Percentiles rank a stretch among this genome's conserved stretches.
phyloP scores from a whole-genome alignment of 257 asterid genomes.

The Fraxinus anomala region DNA sequence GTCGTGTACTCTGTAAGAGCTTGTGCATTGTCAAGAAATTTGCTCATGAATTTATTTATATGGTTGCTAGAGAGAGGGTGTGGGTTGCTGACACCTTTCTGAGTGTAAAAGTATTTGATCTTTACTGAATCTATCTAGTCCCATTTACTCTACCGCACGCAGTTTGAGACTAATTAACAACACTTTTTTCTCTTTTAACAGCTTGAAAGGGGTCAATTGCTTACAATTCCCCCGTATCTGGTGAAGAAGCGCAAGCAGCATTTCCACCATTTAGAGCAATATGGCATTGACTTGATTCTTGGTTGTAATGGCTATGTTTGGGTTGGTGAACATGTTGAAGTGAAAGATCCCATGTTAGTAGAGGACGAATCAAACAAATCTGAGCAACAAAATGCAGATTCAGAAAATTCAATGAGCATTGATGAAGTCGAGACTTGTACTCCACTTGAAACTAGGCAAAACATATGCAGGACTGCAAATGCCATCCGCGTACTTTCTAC shows the following conservation, averaged over 20 bases:
- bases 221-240: constrained; percentile 71
- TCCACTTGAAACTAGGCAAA: constrained; percentile 59
- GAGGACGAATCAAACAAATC: constrained; percentile 50
- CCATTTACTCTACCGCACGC: neutral
- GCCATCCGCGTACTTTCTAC: constrained; percentile 72
- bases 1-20: neutral
- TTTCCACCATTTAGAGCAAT: constrained; percentile 75
- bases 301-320: constrained; percentile 92
- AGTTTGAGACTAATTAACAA: neutral
- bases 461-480: constrained; percentile 80
- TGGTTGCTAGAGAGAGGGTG: neutral
- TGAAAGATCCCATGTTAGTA: constrained; percentile 63
- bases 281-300: constrained; percentile 78
- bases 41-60: neutral
- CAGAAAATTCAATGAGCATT: constrained; percentile 26
- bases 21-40: neutral
- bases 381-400: constrained; percentile 38
- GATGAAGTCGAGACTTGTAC: constrained; percentile 45
- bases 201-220: constrained; percentile 87
- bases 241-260: constrained; percentile 92
- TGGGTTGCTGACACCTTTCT: neutral
- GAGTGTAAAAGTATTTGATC: neutral
- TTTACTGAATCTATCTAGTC: neutral
- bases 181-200: constrained; percentile 30
- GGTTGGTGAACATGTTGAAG: constrained; percentile 87